phyloP scores from a whole-genome alignment of 1,284 basidiomycete species.

The Papiliotrema nemorosa region DNA sequence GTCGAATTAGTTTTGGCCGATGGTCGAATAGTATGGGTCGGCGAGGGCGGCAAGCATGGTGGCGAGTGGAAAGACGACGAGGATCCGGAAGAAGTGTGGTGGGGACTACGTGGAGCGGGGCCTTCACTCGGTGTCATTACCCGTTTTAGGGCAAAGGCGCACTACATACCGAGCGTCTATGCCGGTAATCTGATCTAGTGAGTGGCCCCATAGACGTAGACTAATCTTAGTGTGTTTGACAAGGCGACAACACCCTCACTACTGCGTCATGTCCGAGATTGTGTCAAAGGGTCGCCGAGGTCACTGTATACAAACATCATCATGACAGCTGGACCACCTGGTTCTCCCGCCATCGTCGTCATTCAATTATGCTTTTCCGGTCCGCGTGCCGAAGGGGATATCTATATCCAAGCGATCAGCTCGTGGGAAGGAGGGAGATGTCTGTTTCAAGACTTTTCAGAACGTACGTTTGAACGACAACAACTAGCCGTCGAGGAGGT shows the following conservation, averaged over 20 bases:
- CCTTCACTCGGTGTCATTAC: conserved; percentile 80
- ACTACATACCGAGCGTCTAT: conserved; percentile 79
- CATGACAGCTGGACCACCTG: conserved; percentile 78
- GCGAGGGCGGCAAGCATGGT: conserved; percentile 56
- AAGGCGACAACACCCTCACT: conserved; percentile 76
- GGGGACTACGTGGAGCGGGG: conserved; percentile 82
- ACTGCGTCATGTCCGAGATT: conserved; percentile 86
- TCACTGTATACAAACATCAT: conserved; percentile 85
- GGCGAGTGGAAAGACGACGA: conserved; percentile 45
- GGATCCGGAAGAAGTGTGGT: conserved; percentile 62
- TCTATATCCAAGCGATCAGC: conserved; percentile 73
- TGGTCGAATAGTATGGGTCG: conserved; percentile 63
- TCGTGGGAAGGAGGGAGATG: conserved; percentile 73
- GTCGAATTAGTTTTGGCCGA: conserved; percentile 70
- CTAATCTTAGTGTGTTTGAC: conserved; percentile 58
- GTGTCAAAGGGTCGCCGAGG: conserved; percentile 77
- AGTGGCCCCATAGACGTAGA: conserved; percentile 28
- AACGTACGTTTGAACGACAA: conserved; percentile 80
- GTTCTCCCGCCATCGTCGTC: conserved; percentile 75
- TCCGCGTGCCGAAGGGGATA: conserved; percentile 66
- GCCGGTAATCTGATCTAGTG: conserved; percentile 87
- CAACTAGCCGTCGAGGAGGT: conserved; percentile 88
- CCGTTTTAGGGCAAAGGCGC: conserved; percentile 78
- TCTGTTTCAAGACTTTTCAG: conserved; percentile 80
- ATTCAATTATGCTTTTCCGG: conserved; percentile 87